A percentile compares a stretch with the other conserved stretches of the same genome.
Evolutionary conservation across 768 basidiomycete species (phyloP).

Genomic region (Suillus paluster): DNA sequence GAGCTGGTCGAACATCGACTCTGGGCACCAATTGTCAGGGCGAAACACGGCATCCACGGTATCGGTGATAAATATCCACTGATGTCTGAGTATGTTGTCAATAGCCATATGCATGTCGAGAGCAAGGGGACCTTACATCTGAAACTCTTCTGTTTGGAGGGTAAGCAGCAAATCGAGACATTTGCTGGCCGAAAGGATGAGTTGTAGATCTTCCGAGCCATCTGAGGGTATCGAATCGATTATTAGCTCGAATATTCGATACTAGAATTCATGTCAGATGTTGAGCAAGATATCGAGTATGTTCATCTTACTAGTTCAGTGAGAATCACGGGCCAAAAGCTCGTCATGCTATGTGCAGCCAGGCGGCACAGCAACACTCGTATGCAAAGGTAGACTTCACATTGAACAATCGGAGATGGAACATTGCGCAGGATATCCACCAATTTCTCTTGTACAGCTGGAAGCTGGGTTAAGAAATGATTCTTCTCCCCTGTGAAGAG

Average conservation of each 20-base stretch:
- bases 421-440: conserved; percentile 89
- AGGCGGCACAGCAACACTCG: conserved; percentile 90
- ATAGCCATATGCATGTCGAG: not conserved
- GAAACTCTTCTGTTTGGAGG: conserved; percentile 96
- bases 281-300: not conserved
- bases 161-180: conserved; percentile 92
- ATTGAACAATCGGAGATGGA: conserved; percentile 82
- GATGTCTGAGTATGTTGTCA: conserved; percentile 59
- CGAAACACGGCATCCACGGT: conserved; percentile 94
- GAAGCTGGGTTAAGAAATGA: conserved; percentile 86
- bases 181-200: conserved; percentile 90
- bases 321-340: conserved; percentile 95
- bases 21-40: conserved; percentile 81
- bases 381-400: conserved; percentile 94
- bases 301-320: conserved; percentile 76
- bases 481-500: conserved; percentile 91
- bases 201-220: conserved; percentile 81
- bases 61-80: conserved; percentile 99
- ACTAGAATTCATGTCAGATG: conserved; percentile 47
- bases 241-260: conserved; percentile 87
- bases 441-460: conserved; percentile 94
- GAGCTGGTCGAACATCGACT: conserved; percentile 89
- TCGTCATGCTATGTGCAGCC: conserved; percentile 87
- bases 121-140: conserved; percentile 63
- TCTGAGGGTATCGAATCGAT: conserved; percentile 74